Evolutionary conservation across 306 rosid genomes (phyloP), one percentile per base, ranked within the genome.

Genomic region (Castanea sativa): DNA sequence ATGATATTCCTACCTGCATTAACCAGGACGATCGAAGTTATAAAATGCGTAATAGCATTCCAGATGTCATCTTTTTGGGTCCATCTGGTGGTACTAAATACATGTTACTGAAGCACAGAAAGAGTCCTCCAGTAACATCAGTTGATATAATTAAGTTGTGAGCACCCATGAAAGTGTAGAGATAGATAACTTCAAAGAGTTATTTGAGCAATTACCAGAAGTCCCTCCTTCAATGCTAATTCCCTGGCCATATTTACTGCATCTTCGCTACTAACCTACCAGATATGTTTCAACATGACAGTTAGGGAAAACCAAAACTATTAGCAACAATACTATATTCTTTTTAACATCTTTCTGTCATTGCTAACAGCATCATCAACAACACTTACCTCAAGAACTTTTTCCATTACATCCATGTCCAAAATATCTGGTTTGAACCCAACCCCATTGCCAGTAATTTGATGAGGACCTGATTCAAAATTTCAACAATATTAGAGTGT

Each of bases 371-470:
- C 33, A 60, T 83, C 33, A 32, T 27, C 69, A 32, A 35, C 6
- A 73, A 20, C 25, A 78, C 89, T 83, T 80, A 92, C 99, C 87
- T 95, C 98, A 55, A 95, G 94, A 82, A 95, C 99, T 76, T 84
- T 86, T 7, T 93, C 99, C 97, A 95, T 89, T 19, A 95, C 81
- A 80, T 95, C 98, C 98, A 93, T 87, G 88, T 95, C 98, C 87
- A 95, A 88, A 65, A 95, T 93, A 80, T 95, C 98, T 43, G 98
- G 99, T 81, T 93, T 95, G 88, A 95, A 95, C 70, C 97, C 97
- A 72, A 90, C 97, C 74, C 99, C 98, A 69, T 88, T 95, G 23
- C 99, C 98, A 23, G 94, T 95, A 71, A 95, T 92, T 0, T 76
- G 75, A 90, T 95, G 99, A 63, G 99, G 99, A 82, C 99, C 98